Conservation (phyloP, 352 stramenopile genomes). For the Pythium insidiosum region DNA sequence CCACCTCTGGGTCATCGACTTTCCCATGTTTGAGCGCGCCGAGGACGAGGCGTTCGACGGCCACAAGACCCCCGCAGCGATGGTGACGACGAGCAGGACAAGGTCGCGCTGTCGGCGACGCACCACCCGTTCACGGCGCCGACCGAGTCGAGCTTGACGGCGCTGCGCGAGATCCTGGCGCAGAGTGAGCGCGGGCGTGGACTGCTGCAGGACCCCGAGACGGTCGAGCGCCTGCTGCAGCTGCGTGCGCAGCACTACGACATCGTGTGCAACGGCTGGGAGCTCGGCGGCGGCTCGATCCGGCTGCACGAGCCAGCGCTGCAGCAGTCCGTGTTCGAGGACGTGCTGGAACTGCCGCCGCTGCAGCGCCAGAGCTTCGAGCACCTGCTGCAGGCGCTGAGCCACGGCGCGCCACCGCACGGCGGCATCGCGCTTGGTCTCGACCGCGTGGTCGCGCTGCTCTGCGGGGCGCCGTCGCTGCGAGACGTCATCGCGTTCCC, state of each 20-base stretch:
- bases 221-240: conserved; percentile 41
- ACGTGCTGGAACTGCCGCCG: conserved; percentile 59
- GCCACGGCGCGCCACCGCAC: conserved; percentile 73
- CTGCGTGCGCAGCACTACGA: conserved; percentile 83
- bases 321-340: conserved; percentile 70
- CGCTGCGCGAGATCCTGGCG: conserved; percentile 40
- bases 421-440: conserved; percentile 81
- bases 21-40: conserved; percentile 82
- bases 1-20: conserved; percentile 81
- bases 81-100: conserved; percentile 14
- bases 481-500: conserved; percentile 89
- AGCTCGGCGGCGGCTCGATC: conserved; percentile 82
- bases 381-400: conserved; percentile 73
- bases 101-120: conserved; percentile 53
- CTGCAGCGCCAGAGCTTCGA: conserved; percentile 76
- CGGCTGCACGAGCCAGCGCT: conserved; percentile 71
- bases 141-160: conserved; percentile 25
- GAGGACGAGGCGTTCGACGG: conserved; percentile 30
- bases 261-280: conserved; percentile 85
- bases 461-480: conserved; percentile 68
- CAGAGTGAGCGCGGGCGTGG: conserved; percentile 11
- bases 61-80: too few relatives aligned
- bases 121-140: conserved; percentile 87
- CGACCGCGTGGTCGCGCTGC: conserved; percentile 78
- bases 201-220: conserved; percentile 39